Conservation (phyloP, 31 red algal species). For the Porphyra umbilicalis region DNA sequence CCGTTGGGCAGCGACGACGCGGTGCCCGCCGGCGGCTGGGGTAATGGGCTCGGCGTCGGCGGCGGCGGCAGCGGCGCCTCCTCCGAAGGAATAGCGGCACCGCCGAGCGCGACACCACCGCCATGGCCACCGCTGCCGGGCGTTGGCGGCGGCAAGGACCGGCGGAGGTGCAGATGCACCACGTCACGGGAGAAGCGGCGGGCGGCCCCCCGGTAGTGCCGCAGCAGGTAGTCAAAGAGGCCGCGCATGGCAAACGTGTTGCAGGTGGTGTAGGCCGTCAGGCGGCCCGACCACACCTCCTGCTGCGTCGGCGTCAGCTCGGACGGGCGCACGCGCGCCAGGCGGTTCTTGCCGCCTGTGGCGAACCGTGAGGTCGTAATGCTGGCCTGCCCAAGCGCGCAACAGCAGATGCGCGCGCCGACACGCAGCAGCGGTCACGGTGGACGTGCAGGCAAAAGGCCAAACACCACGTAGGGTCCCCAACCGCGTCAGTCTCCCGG, state of each 20-base stretch:
- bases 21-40: not conserved
- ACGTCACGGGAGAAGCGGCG: slow-evolving; percentile 19
- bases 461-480: not conserved
- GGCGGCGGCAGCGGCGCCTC: too few species aligned
- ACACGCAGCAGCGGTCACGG: too few species aligned
- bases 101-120: not conserved
- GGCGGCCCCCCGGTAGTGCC: not conserved
- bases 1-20: not conserved
- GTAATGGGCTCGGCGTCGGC: too few species aligned
- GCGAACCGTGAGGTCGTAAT: not conserved
- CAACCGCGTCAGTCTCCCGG: not conserved
- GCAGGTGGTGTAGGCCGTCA: slow-evolving; percentile 33
- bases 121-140: not conserved
- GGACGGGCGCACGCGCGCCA: not conserved
- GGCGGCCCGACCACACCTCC: slow-evolving; percentile 8
- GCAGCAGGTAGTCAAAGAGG: slow-evolving; percentile 13
- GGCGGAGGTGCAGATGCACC: slow-evolving; percentile 8
- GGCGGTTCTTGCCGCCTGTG: not conserved
- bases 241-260: slow-evolving; percentile 27
- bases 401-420: too few species aligned
- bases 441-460: not conserved
- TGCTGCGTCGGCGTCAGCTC: not conserved
- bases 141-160: not conserved
- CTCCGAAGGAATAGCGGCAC: too few species aligned
- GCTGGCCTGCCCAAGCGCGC: not conserved